A percentile compares a stretch with the other conserved stretches of the same genome.
Conservation (phyloP, 2,329 filamentous ascomycete species). For the Diaporthe citrichinensis region DNA sequence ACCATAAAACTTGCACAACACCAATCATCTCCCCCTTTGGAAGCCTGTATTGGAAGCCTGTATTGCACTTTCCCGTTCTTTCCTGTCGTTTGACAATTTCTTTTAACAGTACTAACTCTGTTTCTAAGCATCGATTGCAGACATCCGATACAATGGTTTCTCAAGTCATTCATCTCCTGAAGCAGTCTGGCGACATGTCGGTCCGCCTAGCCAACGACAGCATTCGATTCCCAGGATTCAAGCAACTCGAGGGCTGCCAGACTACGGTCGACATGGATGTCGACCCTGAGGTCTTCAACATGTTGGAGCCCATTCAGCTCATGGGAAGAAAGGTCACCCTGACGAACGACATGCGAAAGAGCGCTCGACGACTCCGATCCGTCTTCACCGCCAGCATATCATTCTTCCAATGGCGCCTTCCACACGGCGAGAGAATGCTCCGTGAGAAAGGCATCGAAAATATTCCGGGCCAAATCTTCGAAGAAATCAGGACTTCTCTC, state of each 20-base stretch:
- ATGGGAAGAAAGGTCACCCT: not conserved
- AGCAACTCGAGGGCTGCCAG: not conserved
- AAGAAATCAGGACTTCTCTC: not conserved
- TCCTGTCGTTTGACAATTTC: no score
- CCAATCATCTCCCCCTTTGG: no score
- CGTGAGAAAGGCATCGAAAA: not conserved
- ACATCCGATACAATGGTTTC: not conserved
- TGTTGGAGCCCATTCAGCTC: not conserved
- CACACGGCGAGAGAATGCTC: not conserved
- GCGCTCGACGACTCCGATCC: not conserved
- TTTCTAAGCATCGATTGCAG: not conserved
- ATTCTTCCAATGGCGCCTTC: not conserved
- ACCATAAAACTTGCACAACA: no score
- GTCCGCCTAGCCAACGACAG: not conserved
- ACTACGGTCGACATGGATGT: constrained; percentile 5
- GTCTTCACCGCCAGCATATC: not conserved
- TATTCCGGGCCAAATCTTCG: not conserved
- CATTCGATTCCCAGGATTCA: not conserved
- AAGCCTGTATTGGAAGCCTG: no score
- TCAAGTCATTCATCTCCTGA: not conserved
- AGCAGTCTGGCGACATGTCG: not conserved
- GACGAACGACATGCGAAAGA: not conserved
- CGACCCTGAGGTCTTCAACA: not conserved
- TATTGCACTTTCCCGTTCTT: no score
- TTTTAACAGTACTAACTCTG: no score